Evolutionary conservation across 768 basidiomycete genomes (phyloP).

Genomic region (Leccinellum luteum): DNA sequence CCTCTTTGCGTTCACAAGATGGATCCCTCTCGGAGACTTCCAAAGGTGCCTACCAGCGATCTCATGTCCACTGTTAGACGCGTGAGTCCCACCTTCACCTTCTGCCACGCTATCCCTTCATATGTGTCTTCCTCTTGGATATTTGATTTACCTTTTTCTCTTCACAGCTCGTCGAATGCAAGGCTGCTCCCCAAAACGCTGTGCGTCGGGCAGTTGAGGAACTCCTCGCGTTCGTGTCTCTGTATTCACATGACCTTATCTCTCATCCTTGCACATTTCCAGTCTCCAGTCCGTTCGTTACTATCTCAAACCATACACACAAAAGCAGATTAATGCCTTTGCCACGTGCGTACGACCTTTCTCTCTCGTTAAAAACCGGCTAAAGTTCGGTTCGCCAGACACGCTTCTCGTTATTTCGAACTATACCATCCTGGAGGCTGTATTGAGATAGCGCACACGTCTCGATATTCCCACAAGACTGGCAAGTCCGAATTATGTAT

Average conservation of each 20-base stretch:
- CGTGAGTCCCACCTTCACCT: constrained; percentile 46
- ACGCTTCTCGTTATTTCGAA: constrained; percentile 87
- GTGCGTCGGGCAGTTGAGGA: constrained; percentile 75
- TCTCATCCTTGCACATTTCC: constrained; percentile 19
- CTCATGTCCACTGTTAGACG: constrained; percentile 73
- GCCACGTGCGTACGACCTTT: constrained; percentile 68
- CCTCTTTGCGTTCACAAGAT: constrained; percentile 91
- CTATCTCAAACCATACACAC: constrained; percentile 70
- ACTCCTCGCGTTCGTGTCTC: constrained; percentile 62
- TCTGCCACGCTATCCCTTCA: constrained; percentile 30
- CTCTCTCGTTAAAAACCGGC: constrained; percentile 24
- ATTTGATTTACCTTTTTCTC: constrained; percentile 13
- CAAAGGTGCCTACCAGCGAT: constrained; percentile 67
- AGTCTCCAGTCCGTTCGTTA: constrained; percentile 76
- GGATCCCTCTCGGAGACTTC: constrained; percentile 73
- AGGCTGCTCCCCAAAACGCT: constrained; percentile 52
- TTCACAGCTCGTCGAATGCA: constrained; percentile 57
- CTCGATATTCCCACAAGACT: constrained; percentile 81
- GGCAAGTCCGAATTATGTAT: constrained; percentile 90
- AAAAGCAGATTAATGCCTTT: constrained; percentile 88
- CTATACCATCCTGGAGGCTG: constrained; percentile 79
- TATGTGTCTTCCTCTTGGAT: constrained; percentile 21
- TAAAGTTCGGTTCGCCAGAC: constrained; percentile 45
- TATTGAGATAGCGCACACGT: constrained; percentile 88
- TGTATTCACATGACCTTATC: constrained; percentile 11